phyloP scores from a whole-genome alignment of 306 rosid genomes.

The Corylus americana region DNA sequence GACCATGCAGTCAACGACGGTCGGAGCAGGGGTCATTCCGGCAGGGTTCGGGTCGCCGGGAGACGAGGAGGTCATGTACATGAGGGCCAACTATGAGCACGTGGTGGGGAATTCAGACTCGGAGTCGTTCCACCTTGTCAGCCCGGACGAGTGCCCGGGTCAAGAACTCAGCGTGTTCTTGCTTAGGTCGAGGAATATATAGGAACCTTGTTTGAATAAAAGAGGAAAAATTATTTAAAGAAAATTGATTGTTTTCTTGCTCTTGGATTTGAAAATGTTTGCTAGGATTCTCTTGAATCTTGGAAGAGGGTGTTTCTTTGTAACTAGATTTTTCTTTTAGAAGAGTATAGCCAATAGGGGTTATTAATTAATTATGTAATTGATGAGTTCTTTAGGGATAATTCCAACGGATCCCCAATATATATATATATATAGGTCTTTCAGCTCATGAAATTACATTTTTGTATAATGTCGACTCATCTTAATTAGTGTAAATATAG shows the following conservation, averaged over 20 bases:
- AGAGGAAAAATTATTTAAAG: not conserved
- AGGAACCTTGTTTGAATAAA: conserved; percentile 28
- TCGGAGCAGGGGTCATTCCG: conserved; percentile 85
- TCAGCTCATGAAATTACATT: not conserved
- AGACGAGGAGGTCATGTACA: conserved; percentile 73
- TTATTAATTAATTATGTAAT: not conserved
- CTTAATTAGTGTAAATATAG: not conserved
- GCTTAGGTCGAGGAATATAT: conserved; percentile 59
- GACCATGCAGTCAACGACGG: conserved; percentile 81
- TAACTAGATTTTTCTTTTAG: not conserved
- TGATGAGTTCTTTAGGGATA: not conserved
- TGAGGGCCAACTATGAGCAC: conserved; percentile 89
- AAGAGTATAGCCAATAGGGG: not conserved
- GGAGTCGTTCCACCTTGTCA: conserved; percentile 87
- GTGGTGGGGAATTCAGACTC: conserved; percentile 81
- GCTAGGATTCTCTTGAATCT: not conserved
- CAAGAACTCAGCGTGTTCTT: conserved; percentile 95
- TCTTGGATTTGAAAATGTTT: not conserved
- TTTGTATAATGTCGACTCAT: not conserved
- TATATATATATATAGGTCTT: not conserved
- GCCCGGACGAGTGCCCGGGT: conserved; percentile 81
- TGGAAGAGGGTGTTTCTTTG: not conserved
- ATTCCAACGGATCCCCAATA: not conserved
- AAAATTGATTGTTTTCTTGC: conserved; percentile 10
- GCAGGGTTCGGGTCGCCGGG: conserved; percentile 42